Conservation (phyloP, 2,329 filamentous ascomycete genomes). For the Bretziella fagacearum region DNA sequence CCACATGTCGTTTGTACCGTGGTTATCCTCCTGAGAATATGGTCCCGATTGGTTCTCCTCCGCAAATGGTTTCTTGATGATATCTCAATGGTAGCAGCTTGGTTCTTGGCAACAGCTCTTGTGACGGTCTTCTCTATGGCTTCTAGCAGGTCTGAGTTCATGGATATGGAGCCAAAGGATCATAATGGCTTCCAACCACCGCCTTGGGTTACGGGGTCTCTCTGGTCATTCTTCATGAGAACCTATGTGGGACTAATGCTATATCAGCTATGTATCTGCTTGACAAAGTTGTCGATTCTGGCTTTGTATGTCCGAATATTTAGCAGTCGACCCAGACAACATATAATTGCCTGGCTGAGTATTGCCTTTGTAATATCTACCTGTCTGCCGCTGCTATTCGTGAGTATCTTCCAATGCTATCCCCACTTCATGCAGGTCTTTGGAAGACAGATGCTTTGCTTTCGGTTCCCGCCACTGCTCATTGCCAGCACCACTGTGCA, state of each 20-base stretch:
- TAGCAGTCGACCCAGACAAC: slow-evolving; percentile 17
- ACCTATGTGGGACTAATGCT: background rate
- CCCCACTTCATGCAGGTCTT: background rate
- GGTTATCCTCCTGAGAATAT: background rate
- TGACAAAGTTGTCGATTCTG: slow-evolving; percentile 26
- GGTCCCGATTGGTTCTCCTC: background rate
- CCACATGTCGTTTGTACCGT: background rate
- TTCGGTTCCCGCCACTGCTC: slow-evolving; percentile 21
- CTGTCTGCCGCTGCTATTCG: background rate
- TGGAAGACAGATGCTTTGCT: background rate
- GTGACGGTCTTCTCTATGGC: background rate
- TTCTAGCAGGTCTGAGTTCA: background rate
- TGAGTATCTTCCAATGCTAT: slow-evolving; percentile 1
- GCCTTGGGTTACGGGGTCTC: background rate
- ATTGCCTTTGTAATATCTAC: background rate
- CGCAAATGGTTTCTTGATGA: background rate
- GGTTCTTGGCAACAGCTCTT: background rate
- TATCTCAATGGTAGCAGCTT: background rate
- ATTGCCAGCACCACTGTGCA: slow-evolving; percentile 29
- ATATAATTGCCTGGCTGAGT: background rate
- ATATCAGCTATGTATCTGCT: slow-evolving; percentile 23
- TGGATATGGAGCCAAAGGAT: background rate
- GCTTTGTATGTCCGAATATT: slow-evolving; percentile 26
- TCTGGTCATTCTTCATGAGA: background rate
- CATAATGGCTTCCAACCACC: background rate